phyloP scores from a whole-genome alignment of 139 green algal species.

The Asterochloris sp. region DNA sequence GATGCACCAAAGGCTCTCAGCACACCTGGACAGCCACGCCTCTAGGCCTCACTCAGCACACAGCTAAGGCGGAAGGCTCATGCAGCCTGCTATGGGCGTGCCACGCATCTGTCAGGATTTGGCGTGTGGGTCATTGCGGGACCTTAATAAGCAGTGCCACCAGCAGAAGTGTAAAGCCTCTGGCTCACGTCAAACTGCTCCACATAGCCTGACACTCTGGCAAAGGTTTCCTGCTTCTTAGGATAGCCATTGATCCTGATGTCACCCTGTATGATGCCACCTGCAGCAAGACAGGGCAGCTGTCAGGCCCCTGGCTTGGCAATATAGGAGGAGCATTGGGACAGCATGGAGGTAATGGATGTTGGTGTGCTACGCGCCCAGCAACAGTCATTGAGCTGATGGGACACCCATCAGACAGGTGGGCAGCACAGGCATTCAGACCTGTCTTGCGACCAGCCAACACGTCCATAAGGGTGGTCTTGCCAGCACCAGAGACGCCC shows the following conservation, averaged over 20 bases:
- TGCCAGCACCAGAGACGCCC: constrained; percentile 35
- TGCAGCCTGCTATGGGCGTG: not conserved
- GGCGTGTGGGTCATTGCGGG: not conserved
- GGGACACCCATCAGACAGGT: not conserved
- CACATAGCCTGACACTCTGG: constrained; percentile 36
- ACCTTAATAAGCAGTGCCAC: not conserved
- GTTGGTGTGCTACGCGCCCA: not conserved
- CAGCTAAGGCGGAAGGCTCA: not conserved
- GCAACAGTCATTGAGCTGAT: too few species aligned
- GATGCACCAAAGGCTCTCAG: not conserved
- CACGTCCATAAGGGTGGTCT: constrained; percentile 50
- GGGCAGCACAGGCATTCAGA: not conserved
- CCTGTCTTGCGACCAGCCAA: constrained; percentile 53
- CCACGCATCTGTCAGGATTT: not conserved
- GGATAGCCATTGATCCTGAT: constrained; percentile 55
- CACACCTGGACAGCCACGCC: not conserved
- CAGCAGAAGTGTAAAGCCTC: not conserved
- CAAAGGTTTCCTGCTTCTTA: constrained; percentile 39
- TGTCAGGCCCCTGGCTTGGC: not conserved
- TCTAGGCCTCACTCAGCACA: constrained; percentile 10
- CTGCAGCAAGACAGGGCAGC: not conserved
- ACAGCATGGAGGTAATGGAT: not conserved
- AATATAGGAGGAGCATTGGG: not conserved
- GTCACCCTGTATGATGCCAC: constrained; percentile 46
- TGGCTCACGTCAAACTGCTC: constrained; percentile 32